Conservation (phyloP, 2,329 filamentous ascomycete genomes). For the Penicillium sp. region DNA sequence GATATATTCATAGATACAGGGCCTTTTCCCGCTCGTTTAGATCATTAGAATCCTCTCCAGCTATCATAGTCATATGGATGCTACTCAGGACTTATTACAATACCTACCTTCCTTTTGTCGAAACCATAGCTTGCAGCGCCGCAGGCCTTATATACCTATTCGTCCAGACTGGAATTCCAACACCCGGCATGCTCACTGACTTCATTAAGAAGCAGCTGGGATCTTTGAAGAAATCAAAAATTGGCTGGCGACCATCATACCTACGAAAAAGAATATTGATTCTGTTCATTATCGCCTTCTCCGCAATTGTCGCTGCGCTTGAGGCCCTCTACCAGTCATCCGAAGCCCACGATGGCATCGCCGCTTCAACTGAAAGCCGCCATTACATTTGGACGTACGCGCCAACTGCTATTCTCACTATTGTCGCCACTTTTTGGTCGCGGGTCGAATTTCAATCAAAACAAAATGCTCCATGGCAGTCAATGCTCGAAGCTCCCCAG, state of each 20-base stretch:
- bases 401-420: conserved; percentile 13
- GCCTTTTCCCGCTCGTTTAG: not conserved
- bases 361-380: conserved; percentile 5
- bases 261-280: conserved; percentile 2
- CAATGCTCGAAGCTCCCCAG: conserved; percentile 7
- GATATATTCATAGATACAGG: not conserved
- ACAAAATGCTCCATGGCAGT: conserved; percentile 15
- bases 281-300: not conserved
- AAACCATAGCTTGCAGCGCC: not conserved
- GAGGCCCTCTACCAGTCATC: conserved; percentile 9
- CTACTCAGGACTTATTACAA: too few species aligned
- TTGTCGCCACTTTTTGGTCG: conserved; percentile 10
- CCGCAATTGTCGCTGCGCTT: conserved; percentile 6
- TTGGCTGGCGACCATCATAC: conserved; percentile 10
- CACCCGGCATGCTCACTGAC: not conserved
- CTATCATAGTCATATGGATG: too few species aligned
- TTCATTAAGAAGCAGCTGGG: not conserved
- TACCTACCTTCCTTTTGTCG: too few species aligned
- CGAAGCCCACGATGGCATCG: conserved; percentile 4
- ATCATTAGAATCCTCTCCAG: not conserved
- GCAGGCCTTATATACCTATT: not conserved
- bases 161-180: too few species aligned
- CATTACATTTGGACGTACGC: conserved; percentile 18
- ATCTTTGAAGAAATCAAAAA: not conserved
- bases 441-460: conserved; percentile 16